A percentile compares a stretch with the other conserved stretches of the same genome.
These are phyloP conservation scores for Fibroporia radiculosa DNA, from an alignment of 768 basidiomycete genomes.

Conservation along the genomic window DNA sequence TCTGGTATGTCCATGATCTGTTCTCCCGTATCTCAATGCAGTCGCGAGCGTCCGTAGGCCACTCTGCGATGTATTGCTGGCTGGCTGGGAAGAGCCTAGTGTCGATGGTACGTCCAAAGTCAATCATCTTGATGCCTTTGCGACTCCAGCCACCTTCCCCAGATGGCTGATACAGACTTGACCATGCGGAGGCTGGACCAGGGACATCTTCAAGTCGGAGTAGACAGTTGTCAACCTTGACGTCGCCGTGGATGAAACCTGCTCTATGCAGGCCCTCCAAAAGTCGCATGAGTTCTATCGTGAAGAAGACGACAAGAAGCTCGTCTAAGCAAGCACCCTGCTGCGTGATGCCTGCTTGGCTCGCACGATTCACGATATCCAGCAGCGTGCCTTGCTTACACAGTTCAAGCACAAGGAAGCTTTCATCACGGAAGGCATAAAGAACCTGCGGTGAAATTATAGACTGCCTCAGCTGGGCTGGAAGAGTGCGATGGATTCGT, in stretches of 20 bases:
- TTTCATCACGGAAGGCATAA: constrained; percentile 84
- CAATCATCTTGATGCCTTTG: constrained; percentile 90
- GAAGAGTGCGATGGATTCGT: constrained; percentile 64
- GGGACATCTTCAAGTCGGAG: constrained; percentile 81
- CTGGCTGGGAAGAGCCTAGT: constrained; percentile 67
- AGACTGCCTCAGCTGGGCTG: constrained; percentile 49
- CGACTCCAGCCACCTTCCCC: constrained; percentile 80
- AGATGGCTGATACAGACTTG: constrained; percentile 62
- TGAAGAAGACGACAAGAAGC: constrained; percentile 90
- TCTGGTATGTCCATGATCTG: constrained; percentile 87
- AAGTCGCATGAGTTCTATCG: constrained; percentile 78
- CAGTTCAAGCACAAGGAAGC: constrained; percentile 80
- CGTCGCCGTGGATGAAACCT: constrained; percentile 94
- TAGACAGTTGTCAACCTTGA: constrained; percentile 99
- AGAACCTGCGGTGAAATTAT: constrained; percentile 73
- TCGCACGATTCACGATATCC: constrained; percentile 83
- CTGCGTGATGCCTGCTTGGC: constrained; percentile 66
- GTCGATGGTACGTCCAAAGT: constrained; percentile 96
- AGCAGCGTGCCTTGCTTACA: constrained; percentile 90
- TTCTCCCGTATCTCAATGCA: constrained; percentile 86
- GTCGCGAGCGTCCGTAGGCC: constrained; percentile 85
- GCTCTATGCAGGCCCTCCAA: constrained; percentile 74
- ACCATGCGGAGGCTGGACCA: constrained; percentile 63
- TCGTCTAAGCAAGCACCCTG: constrained; percentile 84
- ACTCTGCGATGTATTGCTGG: constrained; percentile 81